Base-by-base conservation (phyloP, 495 filamentous ascomycete species). In the Trichocladium uniseriatum region DNA sequence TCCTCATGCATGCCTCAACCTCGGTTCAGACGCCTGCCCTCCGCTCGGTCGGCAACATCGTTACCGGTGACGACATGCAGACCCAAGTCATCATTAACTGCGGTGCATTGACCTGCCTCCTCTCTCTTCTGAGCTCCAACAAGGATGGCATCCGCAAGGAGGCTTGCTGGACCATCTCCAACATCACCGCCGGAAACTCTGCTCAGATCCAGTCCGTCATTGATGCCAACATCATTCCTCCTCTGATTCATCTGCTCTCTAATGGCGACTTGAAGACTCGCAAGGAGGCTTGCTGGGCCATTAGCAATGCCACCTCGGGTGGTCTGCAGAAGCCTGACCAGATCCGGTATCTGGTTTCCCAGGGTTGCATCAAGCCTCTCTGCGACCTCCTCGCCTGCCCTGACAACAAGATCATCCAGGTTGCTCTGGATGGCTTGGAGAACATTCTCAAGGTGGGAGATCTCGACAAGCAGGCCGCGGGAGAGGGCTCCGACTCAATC, bases 401-500 rank as follows among this genome's bases (percentile, higher is more conserved):
- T 13, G 94, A 99, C 69, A 99, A 99, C 72, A 99, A 99, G 80
- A 99, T 99, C 65, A 97, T 99, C 58, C 94, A 99, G 66, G 94
- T 99, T 60, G 94, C 94, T 56, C 80, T 99, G 22, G 94, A 99
- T 60, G 94, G 94, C 40, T 75, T 99, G 48, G 94, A 99, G 82
- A 99, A 99, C 69, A 96, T 99, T 51, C 80, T 99, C 57, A 99
- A 97, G 81, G 89, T 99, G 52, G 94, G 94, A 32, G 94, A 99
- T 41, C 88, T 95, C 74, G 94, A 99, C 70, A 97, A 95, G 78
- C 88, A 94, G 63, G 78, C 86, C 43, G 77, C 82, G 45, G 80
- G 76, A 22, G 79, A 84, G 6, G 80, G 79, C 45, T 78, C 86
- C 31, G 80, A 88, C 34, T 83, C 77, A 43, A 83, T 99, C 70